Evolutionary conservation across 2,329 filamentous ascomycete genomes (phyloP).

Genomic region (Monosporascus cannonballus): DNA sequence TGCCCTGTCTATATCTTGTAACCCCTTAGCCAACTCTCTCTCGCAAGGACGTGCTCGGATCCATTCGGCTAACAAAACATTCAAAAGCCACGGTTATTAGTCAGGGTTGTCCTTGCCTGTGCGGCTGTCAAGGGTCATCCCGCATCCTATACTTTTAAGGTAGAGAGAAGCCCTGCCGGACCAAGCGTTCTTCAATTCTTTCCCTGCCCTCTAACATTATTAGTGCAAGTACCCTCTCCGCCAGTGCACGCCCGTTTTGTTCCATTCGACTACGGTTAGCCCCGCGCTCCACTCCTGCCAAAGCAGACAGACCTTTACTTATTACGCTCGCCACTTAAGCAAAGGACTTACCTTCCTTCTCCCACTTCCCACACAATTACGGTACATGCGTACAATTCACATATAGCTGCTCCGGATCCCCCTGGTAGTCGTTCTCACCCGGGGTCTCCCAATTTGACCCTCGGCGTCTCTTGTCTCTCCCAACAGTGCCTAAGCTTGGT

Average conservation of each 20-base stretch:
- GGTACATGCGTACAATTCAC: background rate
- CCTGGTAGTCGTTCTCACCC: background rate
- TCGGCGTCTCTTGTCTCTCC: background rate
- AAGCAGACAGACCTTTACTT: background rate
- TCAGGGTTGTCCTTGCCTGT: constrained; percentile 3
- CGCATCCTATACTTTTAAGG: constrained; percentile 5
- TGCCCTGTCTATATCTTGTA: background rate
- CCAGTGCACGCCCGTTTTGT: constrained; percentile 2
- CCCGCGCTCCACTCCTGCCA: constrained; percentile 7
- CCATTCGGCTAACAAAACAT: constrained; percentile 1
- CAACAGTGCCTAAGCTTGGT: background rate
- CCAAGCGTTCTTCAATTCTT: constrained; percentile 2
- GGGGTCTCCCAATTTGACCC: background rate
- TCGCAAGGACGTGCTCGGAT: background rate
- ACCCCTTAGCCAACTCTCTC: background rate
- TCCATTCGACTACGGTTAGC: constrained; percentile 5
- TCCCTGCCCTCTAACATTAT: background rate
- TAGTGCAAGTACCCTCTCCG: background rate
- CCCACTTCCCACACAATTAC: background rate
- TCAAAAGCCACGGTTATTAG: constrained; percentile 1
- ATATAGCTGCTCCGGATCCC: background rate
- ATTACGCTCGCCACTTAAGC: background rate
- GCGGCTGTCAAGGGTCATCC: constrained; percentile 9
- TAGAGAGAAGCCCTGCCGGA: constrained; percentile 2
- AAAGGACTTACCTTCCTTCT: background rate